Evolutionary conservation across 495 filamentous ascomycete species (phyloP).

Genomic region (Xylaria curta): DNA sequence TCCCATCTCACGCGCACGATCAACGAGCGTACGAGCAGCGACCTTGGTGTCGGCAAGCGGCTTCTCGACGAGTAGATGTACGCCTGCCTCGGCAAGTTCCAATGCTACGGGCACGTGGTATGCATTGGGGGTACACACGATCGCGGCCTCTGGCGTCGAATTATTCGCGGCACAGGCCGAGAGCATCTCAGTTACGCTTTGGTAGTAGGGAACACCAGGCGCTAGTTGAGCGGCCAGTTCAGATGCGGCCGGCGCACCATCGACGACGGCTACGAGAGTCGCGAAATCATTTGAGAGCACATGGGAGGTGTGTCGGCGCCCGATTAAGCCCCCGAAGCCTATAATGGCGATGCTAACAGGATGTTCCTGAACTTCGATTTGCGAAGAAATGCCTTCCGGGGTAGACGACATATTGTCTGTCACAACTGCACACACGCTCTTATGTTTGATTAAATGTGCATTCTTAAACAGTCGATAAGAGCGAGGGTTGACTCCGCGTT

Average conservation of each 20-base stretch:
- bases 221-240: conserved; percentile 10
- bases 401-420: neutral
- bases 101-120: conserved; percentile 60
- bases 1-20: conserved; percentile 30
- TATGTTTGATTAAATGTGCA: neutral
- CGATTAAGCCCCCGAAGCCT: conserved; percentile 62
- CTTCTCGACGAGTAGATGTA: conserved; percentile 66
- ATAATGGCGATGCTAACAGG: conserved; percentile 50
- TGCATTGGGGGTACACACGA: conserved; percentile 66
- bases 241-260: conserved; percentile 31
- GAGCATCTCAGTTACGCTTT: conserved; percentile 52
- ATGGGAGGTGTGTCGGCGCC: conserved; percentile 61
- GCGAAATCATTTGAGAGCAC: conserved; percentile 54
- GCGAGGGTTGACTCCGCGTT: neutral
- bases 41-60: conserved; percentile 57
- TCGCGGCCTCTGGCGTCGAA: conserved; percentile 57
- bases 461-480: neutral
- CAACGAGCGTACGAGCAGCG: conserved; percentile 21
- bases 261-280: conserved; percentile 58
- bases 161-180: conserved; percentile 34
- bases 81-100: conserved; percentile 54
- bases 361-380: conserved; percentile 30
- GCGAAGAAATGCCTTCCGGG: neutral
- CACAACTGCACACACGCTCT: neutral
- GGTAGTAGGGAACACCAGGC: conserved; percentile 42